phyloP scores from a whole-genome alignment of 352 stramenopile species.

The Phytophthora ramorum region DNA sequence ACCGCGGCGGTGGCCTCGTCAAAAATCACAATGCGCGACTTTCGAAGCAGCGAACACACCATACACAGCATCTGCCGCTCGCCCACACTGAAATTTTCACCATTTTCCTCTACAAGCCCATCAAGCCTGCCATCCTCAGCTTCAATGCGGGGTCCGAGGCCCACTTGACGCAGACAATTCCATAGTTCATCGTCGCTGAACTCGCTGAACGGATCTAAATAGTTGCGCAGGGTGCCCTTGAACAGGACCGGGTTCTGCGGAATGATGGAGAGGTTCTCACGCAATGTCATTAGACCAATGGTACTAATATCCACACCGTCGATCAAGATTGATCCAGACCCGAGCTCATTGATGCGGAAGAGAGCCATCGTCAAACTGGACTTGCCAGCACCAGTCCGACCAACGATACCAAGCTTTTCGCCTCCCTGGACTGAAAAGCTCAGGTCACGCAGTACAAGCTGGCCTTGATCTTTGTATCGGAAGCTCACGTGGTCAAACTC shows the following conservation, averaged over 20 bases:
- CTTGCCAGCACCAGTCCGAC: conserved; percentile 90
- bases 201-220: conserved; percentile 91
- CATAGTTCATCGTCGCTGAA: conserved; percentile 81
- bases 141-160: conserved; percentile 60
- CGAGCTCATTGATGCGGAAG: conserved; percentile 90
- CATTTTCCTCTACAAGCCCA: conserved; percentile 89
- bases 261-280: conserved; percentile 91
- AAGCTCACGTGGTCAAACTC: conserved; percentile 88
- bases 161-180: conserved; percentile 47
- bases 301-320: conserved; percentile 86
- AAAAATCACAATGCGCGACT: conserved; percentile 82
- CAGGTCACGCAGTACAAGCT: conserved; percentile 50
- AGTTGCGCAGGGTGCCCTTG: conserved; percentile 89
- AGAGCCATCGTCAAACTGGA: conserved; percentile 86
- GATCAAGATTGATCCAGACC: conserved; percentile 82
- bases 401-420: conserved; percentile 90
- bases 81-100: conserved; percentile 94
- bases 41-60: conserved; percentile 88
- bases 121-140: conserved; percentile 63
- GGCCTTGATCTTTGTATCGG: conserved; percentile 84
- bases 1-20: conserved; percentile 81
- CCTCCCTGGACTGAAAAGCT: conserved; percentile 35
- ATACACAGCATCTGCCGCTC: conserved; percentile 95
- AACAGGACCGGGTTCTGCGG: conserved; percentile 95
- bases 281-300: conserved; percentile 82